Base-by-base conservation (phyloP, 805 yeast genomes). In the Saturnispora kantuleensis region DNA sequence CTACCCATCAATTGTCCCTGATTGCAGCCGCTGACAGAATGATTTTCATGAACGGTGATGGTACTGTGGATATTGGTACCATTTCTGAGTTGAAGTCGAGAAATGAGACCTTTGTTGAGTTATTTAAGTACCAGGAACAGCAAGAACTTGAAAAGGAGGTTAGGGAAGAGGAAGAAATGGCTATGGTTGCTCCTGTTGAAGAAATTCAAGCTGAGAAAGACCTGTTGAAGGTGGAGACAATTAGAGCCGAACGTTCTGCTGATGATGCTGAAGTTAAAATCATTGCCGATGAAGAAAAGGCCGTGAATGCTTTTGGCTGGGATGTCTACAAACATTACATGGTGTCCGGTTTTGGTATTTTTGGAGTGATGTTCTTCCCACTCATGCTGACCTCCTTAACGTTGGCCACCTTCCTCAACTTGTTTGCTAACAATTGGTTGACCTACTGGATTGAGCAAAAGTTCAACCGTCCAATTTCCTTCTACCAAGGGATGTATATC, bases 1-100 rank as follows among this genome's bases (percentile, higher is more conserved):
- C 94, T 2, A 87, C 96, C 0, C 96, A 86, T 60, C 95, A 87
- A 58, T 66, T 87, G 41, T 76, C 86, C 5, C 66, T 86, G 48
- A 73, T 86, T 49, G 76, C 75, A 16, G 63, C 71, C 45, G 93
- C 94, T 13, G 86, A 81, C 57, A 69, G 81, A 39, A 65, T 87
- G 30, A 69, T 87, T 10, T 84, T 81, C 49, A 62, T 87, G 52
- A 75, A 78, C 53, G 77, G 82, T 15, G 84, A 81, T 43, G 79
- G 86, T 0, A 55, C 73, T 0, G 64, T 82, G 29, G 76, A 72
- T 38, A 60, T 76, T 31, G 96, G 89, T 11, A 71, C 83, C 0
- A 66, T 74, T 16, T 72, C 67, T 0, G 81, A 81, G 42, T 62
- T 87, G 47, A 56, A 65, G 39, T 47, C 34, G 2, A 62, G 64